Conservation (phyloP, 2,329 filamentous ascomycete species). For the Stagonosporopsis vannaccii region DNA sequence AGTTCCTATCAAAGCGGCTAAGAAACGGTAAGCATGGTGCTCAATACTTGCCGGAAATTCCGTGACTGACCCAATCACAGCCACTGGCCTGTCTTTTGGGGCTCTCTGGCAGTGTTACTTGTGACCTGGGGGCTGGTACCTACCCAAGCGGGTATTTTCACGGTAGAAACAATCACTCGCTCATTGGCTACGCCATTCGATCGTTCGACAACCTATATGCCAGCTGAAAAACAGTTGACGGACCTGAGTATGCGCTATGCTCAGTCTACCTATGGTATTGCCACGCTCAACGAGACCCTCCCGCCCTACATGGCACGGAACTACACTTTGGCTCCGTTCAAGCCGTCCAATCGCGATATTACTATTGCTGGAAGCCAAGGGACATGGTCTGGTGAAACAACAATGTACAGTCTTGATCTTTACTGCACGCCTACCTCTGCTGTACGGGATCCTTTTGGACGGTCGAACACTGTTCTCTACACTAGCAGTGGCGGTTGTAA, state of each 20-base stretch:
- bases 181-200: slow-evolving; percentile 11
- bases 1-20: slow-evolving; percentile 53
- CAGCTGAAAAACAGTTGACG: slow-evolving; percentile 39
- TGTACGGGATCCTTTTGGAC: neutral
- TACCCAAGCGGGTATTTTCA: slow-evolving; percentile 62
- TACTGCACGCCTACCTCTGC: slow-evolving; percentile 15
- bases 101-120: slow-evolving; percentile 57
- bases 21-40: slow-evolving; percentile 29
- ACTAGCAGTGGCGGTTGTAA: slow-evolving; percentile 35
- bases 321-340: slow-evolving; percentile 56
- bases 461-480: neutral
- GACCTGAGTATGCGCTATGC: slow-evolving; percentile 49
- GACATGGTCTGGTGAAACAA: neutral
- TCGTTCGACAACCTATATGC: slow-evolving; percentile 32
- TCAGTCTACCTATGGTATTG: slow-evolving; percentile 56
- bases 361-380: slow-evolving; percentile 1
- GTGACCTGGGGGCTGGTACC: slow-evolving; percentile 65
- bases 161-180: slow-evolving; percentile 43
- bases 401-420: neutral
- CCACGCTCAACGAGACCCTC: slow-evolving; percentile 55
- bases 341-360: slow-evolving; percentile 24
- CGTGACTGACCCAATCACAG: slow-evolving; percentile 37
- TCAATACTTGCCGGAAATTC: neutral
- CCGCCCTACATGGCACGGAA: slow-evolving; percentile 56
- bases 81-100: slow-evolving; percentile 63